Conservation (phyloP, 495 filamentous ascomycete genomes). For the Talaromyces borbonicus region DNA sequence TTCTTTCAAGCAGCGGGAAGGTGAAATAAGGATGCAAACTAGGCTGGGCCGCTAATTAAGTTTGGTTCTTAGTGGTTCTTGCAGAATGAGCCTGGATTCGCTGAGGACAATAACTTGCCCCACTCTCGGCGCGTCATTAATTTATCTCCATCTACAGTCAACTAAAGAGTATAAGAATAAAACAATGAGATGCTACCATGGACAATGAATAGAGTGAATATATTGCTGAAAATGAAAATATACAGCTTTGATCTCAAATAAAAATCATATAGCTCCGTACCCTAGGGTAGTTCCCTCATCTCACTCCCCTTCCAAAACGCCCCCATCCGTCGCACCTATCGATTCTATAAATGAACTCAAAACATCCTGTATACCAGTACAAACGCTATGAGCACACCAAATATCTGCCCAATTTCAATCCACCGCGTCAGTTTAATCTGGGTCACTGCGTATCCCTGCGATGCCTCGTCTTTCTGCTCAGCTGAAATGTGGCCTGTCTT, state of each 20-base stretch:
- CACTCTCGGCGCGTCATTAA: no score
- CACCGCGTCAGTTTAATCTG: slow-evolving; percentile 42
- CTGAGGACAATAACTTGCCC: no score
- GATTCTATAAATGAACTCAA: slow-evolving; percentile 1
- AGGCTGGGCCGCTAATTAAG: not conserved
- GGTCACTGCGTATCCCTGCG: slow-evolving; percentile 48
- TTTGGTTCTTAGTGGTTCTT: no score
- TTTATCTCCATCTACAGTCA: not conserved
- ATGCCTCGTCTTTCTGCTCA: slow-evolving; percentile 23
- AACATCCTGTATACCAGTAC: not conserved
- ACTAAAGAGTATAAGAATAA: no score
- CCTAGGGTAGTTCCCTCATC: no score
- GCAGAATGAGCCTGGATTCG: no score
- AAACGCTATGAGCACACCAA: slow-evolving; percentile 28
- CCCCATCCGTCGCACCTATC: not conserved
- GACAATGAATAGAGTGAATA: no score
- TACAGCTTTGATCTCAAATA: no score
- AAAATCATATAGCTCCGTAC: no score
- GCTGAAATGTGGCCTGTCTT: slow-evolving; percentile 23
- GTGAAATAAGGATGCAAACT: not conserved
- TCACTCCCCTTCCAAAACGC: no score
- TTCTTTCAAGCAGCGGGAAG: not conserved
- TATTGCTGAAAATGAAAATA: no score
- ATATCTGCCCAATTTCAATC: slow-evolving; percentile 48
- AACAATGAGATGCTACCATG: not conserved